Conservation (phyloP, 139 green algal species). For the Auxenochlorella pyrenoidosa region DNA sequence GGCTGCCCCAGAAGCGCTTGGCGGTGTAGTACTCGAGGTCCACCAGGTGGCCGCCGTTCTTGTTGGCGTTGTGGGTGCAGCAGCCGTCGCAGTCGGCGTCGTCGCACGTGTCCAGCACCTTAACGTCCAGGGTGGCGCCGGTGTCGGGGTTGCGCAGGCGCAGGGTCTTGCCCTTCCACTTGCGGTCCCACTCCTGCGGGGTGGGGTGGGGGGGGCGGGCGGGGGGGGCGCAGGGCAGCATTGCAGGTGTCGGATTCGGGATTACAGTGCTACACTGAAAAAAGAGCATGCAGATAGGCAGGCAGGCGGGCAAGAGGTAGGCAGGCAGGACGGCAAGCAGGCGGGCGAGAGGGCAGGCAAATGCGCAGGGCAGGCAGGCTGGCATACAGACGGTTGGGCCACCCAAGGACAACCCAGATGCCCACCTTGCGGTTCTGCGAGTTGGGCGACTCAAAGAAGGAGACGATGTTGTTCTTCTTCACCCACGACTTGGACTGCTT, state of each 20-base stretch:
- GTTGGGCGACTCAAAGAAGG: conserved; percentile 18
- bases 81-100: conserved; percentile 10
- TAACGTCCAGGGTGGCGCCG: background rate
- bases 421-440: conserved; percentile 5
- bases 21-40: conserved; percentile 7
- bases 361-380: too few species aligned
- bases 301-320: background rate
- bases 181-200: background rate
- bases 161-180: conserved; percentile 4
- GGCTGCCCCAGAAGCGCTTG: background rate
- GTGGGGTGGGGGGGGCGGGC: background rate
- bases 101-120: conserved; percentile 3
- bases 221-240: background rate
- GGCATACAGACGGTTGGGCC: too few species aligned
- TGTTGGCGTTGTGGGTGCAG: conserved; percentile 4
- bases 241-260: too few species aligned
- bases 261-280: too few species aligned
- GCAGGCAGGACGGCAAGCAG: too few species aligned
- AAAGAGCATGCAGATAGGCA: too few species aligned
- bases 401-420: too few species aligned
- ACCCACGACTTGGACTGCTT: conserved; percentile 18
- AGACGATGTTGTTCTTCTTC: background rate
- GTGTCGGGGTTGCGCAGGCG: background rate
- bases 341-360: too few species aligned
- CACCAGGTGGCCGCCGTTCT: background rate